phyloP scores from a whole-genome alignment of 2,329 filamentous ascomycete species.

The Ceratocystis papillata region DNA sequence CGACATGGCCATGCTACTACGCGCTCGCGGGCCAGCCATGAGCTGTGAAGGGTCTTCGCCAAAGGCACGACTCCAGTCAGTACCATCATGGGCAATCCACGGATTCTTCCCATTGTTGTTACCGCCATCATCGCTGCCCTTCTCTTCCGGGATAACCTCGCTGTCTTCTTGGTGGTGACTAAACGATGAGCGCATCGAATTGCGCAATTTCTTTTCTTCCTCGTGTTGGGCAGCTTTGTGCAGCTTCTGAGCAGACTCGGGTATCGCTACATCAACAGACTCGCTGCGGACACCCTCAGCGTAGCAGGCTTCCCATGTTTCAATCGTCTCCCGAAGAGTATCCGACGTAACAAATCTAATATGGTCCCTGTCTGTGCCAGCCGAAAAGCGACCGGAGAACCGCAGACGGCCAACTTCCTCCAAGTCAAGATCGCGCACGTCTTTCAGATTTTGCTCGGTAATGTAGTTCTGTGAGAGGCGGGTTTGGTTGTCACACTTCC shows the following conservation, averaged over 20 bases:
- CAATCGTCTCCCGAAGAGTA: conserved; percentile 81
- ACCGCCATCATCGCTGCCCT: conserved; percentile 41
- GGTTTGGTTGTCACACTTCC: conserved; percentile 63
- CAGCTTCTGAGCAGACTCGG: conserved; percentile 58
- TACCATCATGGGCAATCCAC: conserved; percentile 70
- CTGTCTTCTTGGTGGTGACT: not conserved
- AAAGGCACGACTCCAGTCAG: conserved; percentile 80
- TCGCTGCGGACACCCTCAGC: conserved; percentile 71
- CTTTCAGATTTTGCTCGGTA: conserved; percentile 61
- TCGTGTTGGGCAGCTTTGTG: conserved; percentile 56
- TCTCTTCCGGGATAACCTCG: conserved; percentile 19
- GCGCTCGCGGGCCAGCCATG: conserved; percentile 31
- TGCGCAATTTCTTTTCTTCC: conserved; percentile 15
- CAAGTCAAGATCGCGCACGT: conserved; percentile 63
- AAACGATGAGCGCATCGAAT: conserved; percentile 18
- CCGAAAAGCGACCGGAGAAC: conserved; percentile 74
- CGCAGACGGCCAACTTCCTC: conserved; percentile 69
- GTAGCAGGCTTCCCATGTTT: conserved; percentile 86
- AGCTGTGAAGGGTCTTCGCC: conserved; percentile 57
- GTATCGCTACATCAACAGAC: conserved; percentile 61
- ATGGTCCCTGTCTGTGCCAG: conserved; percentile 81
- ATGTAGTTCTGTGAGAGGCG: conserved; percentile 88
- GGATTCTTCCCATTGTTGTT: conserved; percentile 31
- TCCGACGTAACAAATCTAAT: conserved; percentile 75
- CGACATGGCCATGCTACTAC: not conserved